Percentiles rank a stretch among this genome's conserved stretches.
Evolutionary conservation across 2,329 filamentous ascomycete genomes (phyloP).

Genomic region (Alternaria rosae): DNA sequence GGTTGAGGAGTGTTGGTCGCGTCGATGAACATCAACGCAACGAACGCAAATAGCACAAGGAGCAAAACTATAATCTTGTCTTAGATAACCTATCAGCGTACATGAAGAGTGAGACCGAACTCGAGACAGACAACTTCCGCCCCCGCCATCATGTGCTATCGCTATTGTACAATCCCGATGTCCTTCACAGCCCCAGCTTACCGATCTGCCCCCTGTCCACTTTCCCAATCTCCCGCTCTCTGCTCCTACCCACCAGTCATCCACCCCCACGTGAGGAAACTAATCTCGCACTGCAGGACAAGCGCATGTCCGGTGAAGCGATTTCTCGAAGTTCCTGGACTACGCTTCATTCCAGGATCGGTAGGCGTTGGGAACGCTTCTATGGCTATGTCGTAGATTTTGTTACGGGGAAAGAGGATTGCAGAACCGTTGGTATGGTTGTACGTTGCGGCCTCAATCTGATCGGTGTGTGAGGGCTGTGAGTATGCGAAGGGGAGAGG

Average conservation of each 20-base stretch:
- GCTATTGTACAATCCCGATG: neutral
- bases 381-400: neutral
- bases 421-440: neutral
- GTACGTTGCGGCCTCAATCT: neutral
- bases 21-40: neutral
- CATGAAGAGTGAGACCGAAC: neutral
- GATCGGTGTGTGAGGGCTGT: neutral
- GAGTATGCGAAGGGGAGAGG: neutral
- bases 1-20: neutral
- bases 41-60: neutral
- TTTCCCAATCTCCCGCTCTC: neutral
- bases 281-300: neutral
- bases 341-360: neutral
- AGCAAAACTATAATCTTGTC: fast-evolving
- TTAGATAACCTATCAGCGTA: neutral
- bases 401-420: neutral
- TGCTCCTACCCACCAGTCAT: neutral
- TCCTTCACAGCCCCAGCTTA: neutral
- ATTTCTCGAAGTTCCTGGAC: neutral
- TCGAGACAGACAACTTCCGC: neutral
- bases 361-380: neutral
- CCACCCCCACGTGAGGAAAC: neutral
- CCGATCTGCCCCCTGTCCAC: neutral
- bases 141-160: neutral
- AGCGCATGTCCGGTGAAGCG: neutral